Percentiles rank a stretch among this genome's conserved stretches.
Conservation (phyloP, 1,284 basidiomycete genomes). For the Mixia osmundae region DNA sequence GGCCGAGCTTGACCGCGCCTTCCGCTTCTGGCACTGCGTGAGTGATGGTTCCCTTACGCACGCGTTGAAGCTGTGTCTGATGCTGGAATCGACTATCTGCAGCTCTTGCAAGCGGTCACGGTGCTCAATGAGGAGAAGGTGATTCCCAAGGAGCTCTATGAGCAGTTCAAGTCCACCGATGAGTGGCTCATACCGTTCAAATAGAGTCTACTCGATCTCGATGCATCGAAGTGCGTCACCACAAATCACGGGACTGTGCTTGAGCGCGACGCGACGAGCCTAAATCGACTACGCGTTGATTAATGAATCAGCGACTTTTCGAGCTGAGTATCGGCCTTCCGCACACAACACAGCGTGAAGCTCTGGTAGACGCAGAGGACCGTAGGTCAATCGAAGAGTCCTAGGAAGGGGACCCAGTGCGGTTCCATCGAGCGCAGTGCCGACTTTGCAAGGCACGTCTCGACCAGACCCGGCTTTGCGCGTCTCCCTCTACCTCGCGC, state of each 20-base stretch:
- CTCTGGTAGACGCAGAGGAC: neutral
- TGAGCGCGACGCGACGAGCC: too few species aligned
- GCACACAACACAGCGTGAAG: too few species aligned
- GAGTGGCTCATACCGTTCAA: constrained; percentile 19
- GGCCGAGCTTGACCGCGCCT: constrained; percentile 75
- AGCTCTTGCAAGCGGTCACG: constrained; percentile 72
- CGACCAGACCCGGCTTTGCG: neutral
- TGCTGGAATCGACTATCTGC: constrained; percentile 10
- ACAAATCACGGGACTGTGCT: too few species aligned
- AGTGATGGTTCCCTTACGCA: too few species aligned
- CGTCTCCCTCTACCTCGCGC: neutral
- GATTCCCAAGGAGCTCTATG: constrained; percentile 55
- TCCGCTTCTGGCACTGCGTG: constrained; percentile 95
- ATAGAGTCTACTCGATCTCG: neutral
- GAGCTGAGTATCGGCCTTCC: too few species aligned
- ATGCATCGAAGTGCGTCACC: too few species aligned
- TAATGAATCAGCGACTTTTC: too few species aligned
- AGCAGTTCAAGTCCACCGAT: constrained; percentile 86
- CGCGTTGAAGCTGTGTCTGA: neutral
- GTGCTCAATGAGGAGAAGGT: constrained; percentile 45
- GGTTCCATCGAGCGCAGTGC: neutral
- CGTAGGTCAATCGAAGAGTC: too few species aligned
- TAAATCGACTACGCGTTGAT: too few species aligned
- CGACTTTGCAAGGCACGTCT: neutral
- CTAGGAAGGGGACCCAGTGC: too few species aligned